Percentiles rank a stretch among this genome's conserved stretches.
These are phyloP conservation scores for Fusarium miscanthi DNA, from an alignment of 2,329 filamentous ascomycete genomes.

Conservation along the genomic window DNA sequence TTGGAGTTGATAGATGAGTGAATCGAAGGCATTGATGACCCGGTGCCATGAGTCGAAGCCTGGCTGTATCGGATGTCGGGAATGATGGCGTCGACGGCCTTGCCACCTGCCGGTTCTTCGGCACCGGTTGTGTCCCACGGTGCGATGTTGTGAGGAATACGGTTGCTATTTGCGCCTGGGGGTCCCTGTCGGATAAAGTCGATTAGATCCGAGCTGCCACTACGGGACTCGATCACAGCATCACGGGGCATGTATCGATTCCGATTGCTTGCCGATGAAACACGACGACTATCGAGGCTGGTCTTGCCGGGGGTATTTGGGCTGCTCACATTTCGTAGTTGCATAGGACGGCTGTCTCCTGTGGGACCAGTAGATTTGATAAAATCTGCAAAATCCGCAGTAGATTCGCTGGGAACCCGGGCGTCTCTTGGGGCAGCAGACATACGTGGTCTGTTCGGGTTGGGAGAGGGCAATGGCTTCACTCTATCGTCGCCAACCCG, in stretches of 20 bases:
- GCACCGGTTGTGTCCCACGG: constrained; percentile 89
- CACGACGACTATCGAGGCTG: constrained; percentile 54
- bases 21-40: constrained; percentile 65
- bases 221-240: constrained; percentile 69
- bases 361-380: constrained; percentile 84
- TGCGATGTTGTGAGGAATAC: constrained; percentile 84
- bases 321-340: constrained; percentile 50
- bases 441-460: constrained; percentile 36
- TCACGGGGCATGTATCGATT: constrained; percentile 77
- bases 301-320: constrained; percentile 49
- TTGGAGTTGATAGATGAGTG: constrained; percentile 80
- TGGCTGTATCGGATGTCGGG: constrained; percentile 67
- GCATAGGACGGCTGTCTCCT: constrained; percentile 53
- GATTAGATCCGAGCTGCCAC: constrained; percentile 86
- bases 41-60: constrained; percentile 66
- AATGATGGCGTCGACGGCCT: constrained; percentile 67
- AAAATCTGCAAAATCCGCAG: constrained; percentile 88
- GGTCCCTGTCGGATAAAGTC: constrained; percentile 95
- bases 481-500: constrained; percentile 37
- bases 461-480: constrained; percentile 38
- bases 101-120: constrained; percentile 70
- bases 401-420: constrained; percentile 75
- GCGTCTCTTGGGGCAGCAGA: constrained; percentile 73
- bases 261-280: constrained; percentile 56
- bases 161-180: constrained; percentile 67